Percentiles rank a stretch among this genome's conserved stretches.
Evolutionary conservation across 2,329 filamentous ascomycete genomes (phyloP).

Genomic region (Domatiomyces catenatus): DNA sequence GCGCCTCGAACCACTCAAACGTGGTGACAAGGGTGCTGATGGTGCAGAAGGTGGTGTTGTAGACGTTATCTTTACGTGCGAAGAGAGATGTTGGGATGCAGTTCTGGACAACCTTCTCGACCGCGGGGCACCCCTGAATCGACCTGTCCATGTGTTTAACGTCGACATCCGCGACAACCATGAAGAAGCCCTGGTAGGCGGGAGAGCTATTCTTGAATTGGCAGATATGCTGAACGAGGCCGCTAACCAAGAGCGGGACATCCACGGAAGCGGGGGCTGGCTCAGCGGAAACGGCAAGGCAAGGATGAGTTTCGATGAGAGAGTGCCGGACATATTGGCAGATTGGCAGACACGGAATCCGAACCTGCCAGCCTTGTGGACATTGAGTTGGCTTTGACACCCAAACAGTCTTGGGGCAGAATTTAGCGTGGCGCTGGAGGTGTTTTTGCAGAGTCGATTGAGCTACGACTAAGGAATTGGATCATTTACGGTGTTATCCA

Average conservation of each 20-base stretch:
- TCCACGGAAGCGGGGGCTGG: conserved; percentile 49
- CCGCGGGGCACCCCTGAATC: conserved; percentile 71
- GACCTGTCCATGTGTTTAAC: conserved; percentile 94
- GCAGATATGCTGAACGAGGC: conserved; percentile 70
- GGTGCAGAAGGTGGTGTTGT: conserved; percentile 82
- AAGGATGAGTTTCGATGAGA: conserved; percentile 72
- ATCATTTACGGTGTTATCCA: background rate
- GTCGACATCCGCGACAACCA: conserved; percentile 98
- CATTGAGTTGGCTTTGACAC: conserved; percentile 73
- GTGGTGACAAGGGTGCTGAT: conserved; percentile 56
- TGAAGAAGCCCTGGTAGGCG: conserved; percentile 83
- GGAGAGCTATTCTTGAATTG: conserved; percentile 79
- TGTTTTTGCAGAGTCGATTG: background rate
- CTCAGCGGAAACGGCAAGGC: conserved; percentile 52
- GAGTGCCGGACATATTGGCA: conserved; percentile 78
- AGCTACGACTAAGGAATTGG: background rate
- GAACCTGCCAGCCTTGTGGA: conserved; percentile 81
- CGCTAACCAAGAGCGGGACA: conserved; percentile 59
- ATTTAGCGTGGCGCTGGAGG: conserved; percentile 11
- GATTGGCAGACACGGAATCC: conserved; percentile 95
- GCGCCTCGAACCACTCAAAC: conserved; percentile 53
- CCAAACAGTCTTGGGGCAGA: background rate
- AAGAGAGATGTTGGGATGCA: conserved; percentile 95
- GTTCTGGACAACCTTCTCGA: conserved; percentile 86
- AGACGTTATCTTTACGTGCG: conserved; percentile 90